Percentiles rank a stretch among this genome's conserved stretches.
Conservation (phyloP, 306 rosid genomes). For the Citrullus colocynthis region DNA sequence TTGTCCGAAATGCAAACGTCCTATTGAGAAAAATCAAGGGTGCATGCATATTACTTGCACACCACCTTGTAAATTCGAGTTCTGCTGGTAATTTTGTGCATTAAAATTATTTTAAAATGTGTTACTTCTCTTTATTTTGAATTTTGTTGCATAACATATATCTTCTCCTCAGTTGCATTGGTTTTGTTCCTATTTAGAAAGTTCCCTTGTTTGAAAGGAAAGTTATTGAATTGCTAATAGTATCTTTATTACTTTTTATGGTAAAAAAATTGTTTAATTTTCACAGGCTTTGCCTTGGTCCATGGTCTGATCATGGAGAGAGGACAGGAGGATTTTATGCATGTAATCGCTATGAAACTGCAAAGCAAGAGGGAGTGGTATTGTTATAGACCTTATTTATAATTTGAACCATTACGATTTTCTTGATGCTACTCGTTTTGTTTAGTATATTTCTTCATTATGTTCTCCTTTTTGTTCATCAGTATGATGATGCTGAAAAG, state of each 20-base stretch:
- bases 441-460: neutral
- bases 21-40: constrained; percentile 78
- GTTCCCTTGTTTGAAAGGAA: neutral
- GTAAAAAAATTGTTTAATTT: neutral
- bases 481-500: constrained; percentile 12
- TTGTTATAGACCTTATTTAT: neutral
- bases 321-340: constrained; percentile 33
- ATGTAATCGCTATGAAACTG: constrained; percentile 38
- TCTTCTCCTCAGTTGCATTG: neutral
- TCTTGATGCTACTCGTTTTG: neutral
- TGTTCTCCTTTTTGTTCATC: neutral
- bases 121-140: neutral
- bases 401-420: neutral
- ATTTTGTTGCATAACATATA: neutral
- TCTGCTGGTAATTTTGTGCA: constrained; percentile 46
- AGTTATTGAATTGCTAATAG: neutral
- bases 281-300: constrained; percentile 66
- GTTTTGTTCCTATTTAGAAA: neutral
- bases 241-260: neutral
- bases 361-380: constrained; percentile 22
- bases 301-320: constrained; percentile 45
- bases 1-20: constrained; percentile 83
- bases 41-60: constrained; percentile 90
- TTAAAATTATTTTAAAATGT: neutral
- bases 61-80: constrained; percentile 72